Percentiles rank a stretch among this genome's conserved stretches.
These are phyloP conservation scores for Ceratobasidium sp. DNA, from an alignment of 1,284 basidiomycete genomes.

Conservation along the genomic window DNA sequence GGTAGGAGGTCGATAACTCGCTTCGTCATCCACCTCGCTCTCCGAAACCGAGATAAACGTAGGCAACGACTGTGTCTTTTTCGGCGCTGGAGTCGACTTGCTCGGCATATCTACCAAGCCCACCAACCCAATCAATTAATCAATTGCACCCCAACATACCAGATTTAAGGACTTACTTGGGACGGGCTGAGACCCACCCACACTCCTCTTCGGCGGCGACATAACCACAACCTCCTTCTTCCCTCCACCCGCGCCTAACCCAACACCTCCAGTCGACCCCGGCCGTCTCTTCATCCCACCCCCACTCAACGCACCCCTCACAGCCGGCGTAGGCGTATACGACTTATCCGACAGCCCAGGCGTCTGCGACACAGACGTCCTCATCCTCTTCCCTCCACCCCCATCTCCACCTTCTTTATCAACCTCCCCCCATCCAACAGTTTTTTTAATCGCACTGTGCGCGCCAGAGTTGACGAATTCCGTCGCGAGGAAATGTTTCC, in stretches of 20 bases:
- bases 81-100: conserved; percentile 5
- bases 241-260: neutral
- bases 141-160: neutral
- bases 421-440: conserved; percentile 16
- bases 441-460: conserved; percentile 25
- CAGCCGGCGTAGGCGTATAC: conserved; percentile 21
- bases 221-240: neutral
- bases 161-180: conserved; percentile 3
- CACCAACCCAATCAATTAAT: neutral
- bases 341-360: conserved; percentile 29
- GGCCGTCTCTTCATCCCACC: neutral
- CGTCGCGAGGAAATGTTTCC: neutral
- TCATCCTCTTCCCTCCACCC: neutral
- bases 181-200: neutral
- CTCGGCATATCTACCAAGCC: neutral
- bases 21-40: neutral
- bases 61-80: neutral
- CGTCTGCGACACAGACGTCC: neutral
- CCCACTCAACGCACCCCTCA: no score
- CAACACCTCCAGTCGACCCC: neutral
- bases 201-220: neutral
- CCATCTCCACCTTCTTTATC: neutral
- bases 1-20: neutral
- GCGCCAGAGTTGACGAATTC: conserved; percentile 1
- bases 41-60: neutral